These are phyloP conservation scores for Diaporthe destruens DNA, from an alignment of 2,329 filamentous ascomycete species.

Conservation along the genomic window DNA sequence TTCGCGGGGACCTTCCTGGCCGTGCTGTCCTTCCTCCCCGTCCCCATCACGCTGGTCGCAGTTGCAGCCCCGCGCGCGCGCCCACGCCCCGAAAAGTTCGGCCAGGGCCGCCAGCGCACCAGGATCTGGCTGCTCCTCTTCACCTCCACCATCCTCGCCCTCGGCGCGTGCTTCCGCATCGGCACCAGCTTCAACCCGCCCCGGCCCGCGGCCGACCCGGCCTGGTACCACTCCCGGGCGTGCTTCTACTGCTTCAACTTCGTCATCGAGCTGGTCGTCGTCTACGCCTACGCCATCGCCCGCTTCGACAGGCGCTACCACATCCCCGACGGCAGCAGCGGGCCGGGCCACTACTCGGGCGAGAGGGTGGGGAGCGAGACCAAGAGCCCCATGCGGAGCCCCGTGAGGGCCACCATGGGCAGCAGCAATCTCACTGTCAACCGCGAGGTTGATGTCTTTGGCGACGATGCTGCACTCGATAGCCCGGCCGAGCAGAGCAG, in stretches of 20 bases:
- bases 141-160: conserved; percentile 69
- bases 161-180: conserved; percentile 78
- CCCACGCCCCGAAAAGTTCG: conserved; percentile 69
- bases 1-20: conserved; percentile 73
- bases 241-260: conserved; percentile 88
- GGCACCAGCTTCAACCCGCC: conserved; percentile 66
- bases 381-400: neutral
- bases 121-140: conserved; percentile 76
- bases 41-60: conserved; percentile 65
- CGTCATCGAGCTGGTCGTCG: conserved; percentile 76
- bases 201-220: conserved; percentile 65
- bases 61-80: conserved; percentile 58
- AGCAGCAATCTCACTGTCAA: conserved; percentile 42
- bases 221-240: conserved; percentile 78
- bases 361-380: neutral
- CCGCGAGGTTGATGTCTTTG: conserved; percentile 45
- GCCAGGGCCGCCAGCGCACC: conserved; percentile 72
- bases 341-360: conserved; percentile 40
- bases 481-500: conserved; percentile 8
- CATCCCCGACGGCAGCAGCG: conserved; percentile 48
- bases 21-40: conserved; percentile 74
- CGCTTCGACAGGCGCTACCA: conserved; percentile 83
- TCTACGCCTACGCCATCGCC: conserved; percentile 73
- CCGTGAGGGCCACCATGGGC: neutral
- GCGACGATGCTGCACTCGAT: conserved; percentile 35